Conservation (phyloP, 2,329 filamentous ascomycete species). For the Calonectria multiphialidica region DNA sequence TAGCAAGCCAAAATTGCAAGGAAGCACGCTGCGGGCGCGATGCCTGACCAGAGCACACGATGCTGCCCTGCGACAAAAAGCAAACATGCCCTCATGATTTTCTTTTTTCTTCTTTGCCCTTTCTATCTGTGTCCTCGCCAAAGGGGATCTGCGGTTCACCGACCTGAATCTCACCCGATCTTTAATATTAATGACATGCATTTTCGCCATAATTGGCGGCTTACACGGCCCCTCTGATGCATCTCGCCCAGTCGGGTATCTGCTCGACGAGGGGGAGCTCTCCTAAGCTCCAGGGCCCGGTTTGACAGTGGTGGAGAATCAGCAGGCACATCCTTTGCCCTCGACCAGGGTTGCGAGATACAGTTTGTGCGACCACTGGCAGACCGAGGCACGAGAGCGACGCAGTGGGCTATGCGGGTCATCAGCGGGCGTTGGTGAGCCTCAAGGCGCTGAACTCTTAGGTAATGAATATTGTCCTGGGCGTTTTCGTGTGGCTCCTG, state of each 20-base stretch:
- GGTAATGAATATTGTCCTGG: constrained; percentile 10
- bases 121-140: neutral
- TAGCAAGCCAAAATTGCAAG: neutral
- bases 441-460: constrained; percentile 7
- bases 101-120: neutral
- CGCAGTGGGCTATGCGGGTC: neutral
- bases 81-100: neutral
- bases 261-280: neutral
- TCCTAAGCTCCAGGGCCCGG: neutral
- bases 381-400: neutral
- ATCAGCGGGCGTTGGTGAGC: constrained; percentile 18
- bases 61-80: neutral
- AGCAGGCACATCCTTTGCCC: constrained; percentile 3
- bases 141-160: no score
- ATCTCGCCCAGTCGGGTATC: constrained; percentile 9
- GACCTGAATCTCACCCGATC: neutral
- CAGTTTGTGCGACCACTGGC: neutral
- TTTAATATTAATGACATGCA: constrained; percentile 1
- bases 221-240: neutral
- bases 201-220: neutral
- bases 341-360: constrained; percentile 4
- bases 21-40: neutral
- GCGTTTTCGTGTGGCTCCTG: neutral
- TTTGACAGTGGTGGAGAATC: constrained; percentile 23
- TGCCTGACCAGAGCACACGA: neutral